Percentiles rank a stretch among this genome's conserved stretches.
Evolutionary conservation across 139 green algal genomes (phyloP).

Genomic region (Pedinophyceae sp.): DNA sequence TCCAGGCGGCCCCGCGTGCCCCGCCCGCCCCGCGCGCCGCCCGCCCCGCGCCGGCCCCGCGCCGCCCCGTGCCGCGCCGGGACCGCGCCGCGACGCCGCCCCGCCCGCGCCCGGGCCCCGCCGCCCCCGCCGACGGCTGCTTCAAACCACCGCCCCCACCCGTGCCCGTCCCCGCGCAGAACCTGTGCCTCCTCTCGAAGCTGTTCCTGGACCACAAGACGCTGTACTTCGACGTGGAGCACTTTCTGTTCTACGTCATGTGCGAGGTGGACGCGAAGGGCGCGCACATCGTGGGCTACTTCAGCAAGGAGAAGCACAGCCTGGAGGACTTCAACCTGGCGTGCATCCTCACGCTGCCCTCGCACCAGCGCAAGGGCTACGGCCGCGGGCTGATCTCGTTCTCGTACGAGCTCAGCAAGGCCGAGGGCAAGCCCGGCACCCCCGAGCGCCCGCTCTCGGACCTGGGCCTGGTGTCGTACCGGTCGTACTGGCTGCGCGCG

Average conservation of each 20-base stretch:
- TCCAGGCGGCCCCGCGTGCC: no score
- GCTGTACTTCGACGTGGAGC: conserved; percentile 20
- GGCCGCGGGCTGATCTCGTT: conserved; percentile 97
- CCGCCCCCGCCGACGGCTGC: no score
- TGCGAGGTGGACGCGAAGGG: conserved; percentile 10
- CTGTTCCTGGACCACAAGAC: conserved; percentile 34
- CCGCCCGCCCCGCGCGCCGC: no score
- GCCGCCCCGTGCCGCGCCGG: no score
- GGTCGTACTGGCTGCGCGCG: conserved; percentile 87
- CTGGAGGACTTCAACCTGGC: conserved; percentile 96
- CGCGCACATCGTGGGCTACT: conserved; percentile 22
- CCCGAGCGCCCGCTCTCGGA: conserved; percentile 93
- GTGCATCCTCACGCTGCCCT: conserved; percentile 94
- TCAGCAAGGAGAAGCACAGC: conserved; percentile 67
- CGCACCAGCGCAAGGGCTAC: conserved; percentile 97
- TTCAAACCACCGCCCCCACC: neutral
- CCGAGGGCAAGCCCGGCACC: conserved; percentile 57
- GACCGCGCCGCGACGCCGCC: no score
- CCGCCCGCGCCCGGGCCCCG: no score
- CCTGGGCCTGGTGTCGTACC: conserved; percentile 84
- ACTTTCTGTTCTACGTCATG: conserved; percentile 33
- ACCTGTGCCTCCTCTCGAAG: conserved; percentile 26
- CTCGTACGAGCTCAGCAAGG: conserved; percentile 93
- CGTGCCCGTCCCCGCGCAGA: no score
- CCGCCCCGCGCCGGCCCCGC: no score